Evolutionary conservation across 257 asterid genomes (phyloP).

Genomic region (Eustoma russellianum): DNA sequence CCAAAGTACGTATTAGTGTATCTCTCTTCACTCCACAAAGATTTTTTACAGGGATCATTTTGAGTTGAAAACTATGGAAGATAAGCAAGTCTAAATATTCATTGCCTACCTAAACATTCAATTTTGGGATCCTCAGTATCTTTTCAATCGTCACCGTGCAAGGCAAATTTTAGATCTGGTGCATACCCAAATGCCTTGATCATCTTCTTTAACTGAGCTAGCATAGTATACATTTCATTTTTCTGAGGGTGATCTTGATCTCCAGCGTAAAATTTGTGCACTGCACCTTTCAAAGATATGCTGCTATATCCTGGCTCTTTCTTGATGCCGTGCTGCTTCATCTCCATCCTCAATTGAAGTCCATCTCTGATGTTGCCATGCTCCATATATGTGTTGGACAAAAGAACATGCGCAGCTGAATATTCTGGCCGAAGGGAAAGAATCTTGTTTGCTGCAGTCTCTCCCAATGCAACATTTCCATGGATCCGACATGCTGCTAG

Average conservation of each 20-base stretch:
- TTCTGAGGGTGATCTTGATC: slow-evolving; percentile 32
- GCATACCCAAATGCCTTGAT: slow-evolving; percentile 31
- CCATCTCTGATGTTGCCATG: slow-evolving; percentile 28
- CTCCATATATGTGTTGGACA: slow-evolving; percentile 40
- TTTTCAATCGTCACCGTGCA: slow-evolving; percentile 26
- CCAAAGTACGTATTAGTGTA: background rate
- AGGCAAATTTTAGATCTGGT: slow-evolving; percentile 28
- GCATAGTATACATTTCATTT: slow-evolving; percentile 25
- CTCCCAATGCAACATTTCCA: slow-evolving; percentile 40
- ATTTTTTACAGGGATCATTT: no score
- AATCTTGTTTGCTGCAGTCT: slow-evolving; percentile 39
- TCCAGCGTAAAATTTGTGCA: slow-evolving; percentile 35
- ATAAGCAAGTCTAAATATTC: no score
- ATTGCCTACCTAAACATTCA: background rate
- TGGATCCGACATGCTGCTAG: slow-evolving; percentile 45
- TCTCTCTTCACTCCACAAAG: background rate
- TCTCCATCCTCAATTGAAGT: slow-evolving; percentile 30
- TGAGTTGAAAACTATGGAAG: no score
- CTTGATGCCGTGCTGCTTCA: slow-evolving; percentile 35
- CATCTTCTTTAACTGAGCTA: slow-evolving; percentile 25
- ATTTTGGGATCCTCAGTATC: background rate
- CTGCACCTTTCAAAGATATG: slow-evolving; percentile 28
- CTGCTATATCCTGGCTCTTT: slow-evolving; percentile 49
- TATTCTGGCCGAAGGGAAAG: slow-evolving; percentile 25
- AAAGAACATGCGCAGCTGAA: slow-evolving; percentile 38